Conservation (phyloP, 2,329 filamentous ascomycete species). For the Colletotrichum godetiae region DNA sequence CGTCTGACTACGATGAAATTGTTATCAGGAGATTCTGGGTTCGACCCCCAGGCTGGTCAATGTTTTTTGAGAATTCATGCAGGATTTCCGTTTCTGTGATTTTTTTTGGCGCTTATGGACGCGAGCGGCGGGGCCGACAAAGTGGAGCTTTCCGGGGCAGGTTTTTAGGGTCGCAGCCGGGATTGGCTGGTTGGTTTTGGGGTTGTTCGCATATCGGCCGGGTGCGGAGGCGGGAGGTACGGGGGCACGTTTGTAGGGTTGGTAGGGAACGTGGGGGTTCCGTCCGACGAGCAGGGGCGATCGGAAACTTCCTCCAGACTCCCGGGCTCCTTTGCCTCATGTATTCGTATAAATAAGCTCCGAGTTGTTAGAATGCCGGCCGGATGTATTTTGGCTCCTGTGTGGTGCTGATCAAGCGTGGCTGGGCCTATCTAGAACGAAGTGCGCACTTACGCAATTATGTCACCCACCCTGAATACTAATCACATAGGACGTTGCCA, state of each 20-base stretch:
- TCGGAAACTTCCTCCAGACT: too few relatives aligned
- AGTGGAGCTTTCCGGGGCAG: background rate
- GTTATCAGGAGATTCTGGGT: slow-evolving; percentile 36
- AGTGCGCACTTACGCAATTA: too few relatives aligned
- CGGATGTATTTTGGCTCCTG: background rate
- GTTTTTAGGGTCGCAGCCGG: background rate
- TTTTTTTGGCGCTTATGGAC: background rate
- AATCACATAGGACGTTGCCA: background rate
- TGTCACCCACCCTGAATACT: background rate
- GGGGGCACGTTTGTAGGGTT: background rate
- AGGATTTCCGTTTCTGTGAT: background rate
- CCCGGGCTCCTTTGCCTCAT: too few relatives aligned
- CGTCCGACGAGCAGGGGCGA: too few relatives aligned
- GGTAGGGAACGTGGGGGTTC: background rate
- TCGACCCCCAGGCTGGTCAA: slow-evolving; percentile 35
- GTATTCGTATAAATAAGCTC: too few relatives aligned
- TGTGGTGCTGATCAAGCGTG: background rate
- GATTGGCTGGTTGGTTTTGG: background rate
- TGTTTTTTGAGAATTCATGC: background rate
- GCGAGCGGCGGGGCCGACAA: background rate
- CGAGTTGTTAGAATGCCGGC: background rate
- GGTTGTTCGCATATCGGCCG: background rate
- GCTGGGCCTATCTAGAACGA: too few relatives aligned
- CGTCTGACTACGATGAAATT: slow-evolving; percentile 52
- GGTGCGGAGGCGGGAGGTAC: too few relatives aligned